Conservation (phyloP, 2,329 filamentous ascomycete genomes). For the Curvularia sp. region DNA sequence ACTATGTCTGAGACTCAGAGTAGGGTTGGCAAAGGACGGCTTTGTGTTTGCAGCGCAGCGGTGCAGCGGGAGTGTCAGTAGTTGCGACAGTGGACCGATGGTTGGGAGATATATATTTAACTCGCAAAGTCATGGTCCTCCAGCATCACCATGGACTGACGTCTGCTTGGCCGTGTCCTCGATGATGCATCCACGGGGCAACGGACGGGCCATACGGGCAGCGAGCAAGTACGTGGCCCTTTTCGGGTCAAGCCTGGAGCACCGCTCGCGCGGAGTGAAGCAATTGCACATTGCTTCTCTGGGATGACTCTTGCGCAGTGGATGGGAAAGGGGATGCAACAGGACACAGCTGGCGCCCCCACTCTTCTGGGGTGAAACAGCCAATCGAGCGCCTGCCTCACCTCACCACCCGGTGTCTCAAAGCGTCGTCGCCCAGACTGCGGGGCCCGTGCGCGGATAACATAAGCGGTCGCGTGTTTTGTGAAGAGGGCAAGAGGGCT, state of each 20-base stretch:
- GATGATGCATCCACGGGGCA: conserved; percentile 40
- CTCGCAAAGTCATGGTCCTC: conserved; percentile 20
- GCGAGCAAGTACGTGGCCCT: conserved; percentile 43
- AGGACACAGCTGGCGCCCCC: conserved; percentile 31
- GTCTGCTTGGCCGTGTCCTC: conserved; percentile 28
- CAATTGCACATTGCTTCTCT: conserved; percentile 35
- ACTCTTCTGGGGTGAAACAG: conserved; percentile 28
- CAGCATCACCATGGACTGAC: conserved; percentile 21
- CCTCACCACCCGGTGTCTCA: conserved; percentile 41
- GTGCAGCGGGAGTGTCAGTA: conserved; percentile 28
- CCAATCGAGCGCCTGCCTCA: conserved; percentile 43
- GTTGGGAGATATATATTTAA: conserved; percentile 32
- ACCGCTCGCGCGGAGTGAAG: conserved; percentile 45
- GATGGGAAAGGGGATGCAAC: conserved; percentile 39
- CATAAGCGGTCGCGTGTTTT: conserved; percentile 28
- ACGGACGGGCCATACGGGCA: conserved; percentile 42
- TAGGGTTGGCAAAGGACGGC: conserved; percentile 21
- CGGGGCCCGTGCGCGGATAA: conserved; percentile 33
- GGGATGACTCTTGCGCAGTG: conserved; percentile 37
- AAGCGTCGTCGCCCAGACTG: conserved; percentile 33
- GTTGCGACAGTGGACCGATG: conserved; percentile 32
- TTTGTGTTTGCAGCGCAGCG: conserved; percentile 22
- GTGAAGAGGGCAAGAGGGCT: conserved; percentile 24
- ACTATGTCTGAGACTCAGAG: conserved; percentile 33
- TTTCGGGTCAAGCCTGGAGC: conserved; percentile 32